Percentiles rank a stretch among this genome's conserved stretches.
phyloP scores from a whole-genome alignment of 257 asterid species.

The Nicotiana sylvestris region DNA sequence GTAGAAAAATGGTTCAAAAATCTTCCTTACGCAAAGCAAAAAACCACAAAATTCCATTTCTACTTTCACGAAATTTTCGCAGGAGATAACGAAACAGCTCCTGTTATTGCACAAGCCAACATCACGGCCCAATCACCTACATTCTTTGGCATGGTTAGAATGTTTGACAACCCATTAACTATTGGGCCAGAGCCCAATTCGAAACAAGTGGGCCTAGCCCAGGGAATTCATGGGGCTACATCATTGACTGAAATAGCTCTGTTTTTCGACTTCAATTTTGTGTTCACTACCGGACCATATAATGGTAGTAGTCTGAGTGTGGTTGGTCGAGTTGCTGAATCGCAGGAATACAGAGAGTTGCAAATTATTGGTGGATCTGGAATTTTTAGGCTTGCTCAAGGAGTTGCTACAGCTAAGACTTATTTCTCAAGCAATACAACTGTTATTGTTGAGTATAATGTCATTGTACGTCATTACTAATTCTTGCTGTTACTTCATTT shows the following conservation, averaged over 20 bases:
- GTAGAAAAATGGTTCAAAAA: slow-evolving; percentile 31
- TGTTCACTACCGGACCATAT: slow-evolving; percentile 24
- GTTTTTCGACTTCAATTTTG: slow-evolving; percentile 27
- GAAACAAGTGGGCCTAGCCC: slow-evolving; percentile 30
- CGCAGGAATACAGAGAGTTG: slow-evolving; percentile 30
- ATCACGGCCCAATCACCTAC: slow-evolving; percentile 15
- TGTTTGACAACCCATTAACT: slow-evolving; percentile 33
- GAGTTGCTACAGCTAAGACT: slow-evolving; percentile 30
- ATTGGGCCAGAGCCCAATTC: slow-evolving; percentile 26
- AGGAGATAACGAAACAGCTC: slow-evolving; percentile 28
- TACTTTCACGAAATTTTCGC: slow-evolving; percentile 30
- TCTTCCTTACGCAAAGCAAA: slow-evolving; percentile 15
- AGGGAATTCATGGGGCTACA: slow-evolving; percentile 32
- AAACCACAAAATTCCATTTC: slow-evolving; percentile 34
- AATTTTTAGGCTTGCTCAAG: slow-evolving; percentile 34
- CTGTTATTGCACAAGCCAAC: slow-evolving; percentile 26
- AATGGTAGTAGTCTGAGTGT: slow-evolving; percentile 34
- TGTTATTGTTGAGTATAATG: slow-evolving; percentile 15
- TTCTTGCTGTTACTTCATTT: not conserved
- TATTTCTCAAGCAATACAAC: slow-evolving; percentile 12
- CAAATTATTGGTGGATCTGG: slow-evolving; percentile 38
- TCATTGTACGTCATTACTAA: slow-evolving; percentile 12
- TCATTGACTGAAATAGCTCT: slow-evolving; percentile 22
- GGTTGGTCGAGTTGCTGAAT: slow-evolving; percentile 25
- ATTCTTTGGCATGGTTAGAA: slow-evolving; percentile 24